phyloP scores from a whole-genome alignment of 352 stramenopile species.

The Thalassiosira delicatula region DNA sequence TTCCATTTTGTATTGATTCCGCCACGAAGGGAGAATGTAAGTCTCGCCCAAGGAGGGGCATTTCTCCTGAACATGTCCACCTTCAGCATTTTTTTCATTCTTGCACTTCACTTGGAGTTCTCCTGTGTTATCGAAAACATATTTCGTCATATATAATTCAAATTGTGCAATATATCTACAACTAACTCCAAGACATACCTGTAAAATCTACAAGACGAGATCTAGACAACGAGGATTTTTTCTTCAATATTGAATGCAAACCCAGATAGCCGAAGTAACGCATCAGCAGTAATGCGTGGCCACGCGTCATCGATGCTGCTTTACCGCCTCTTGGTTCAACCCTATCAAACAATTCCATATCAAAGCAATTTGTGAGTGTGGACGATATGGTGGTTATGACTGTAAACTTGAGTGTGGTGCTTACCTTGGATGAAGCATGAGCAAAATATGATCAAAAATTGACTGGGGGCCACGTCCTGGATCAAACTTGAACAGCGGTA shows the following conservation, averaged over 20 bases:
- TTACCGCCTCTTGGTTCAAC: conserved; percentile 56
- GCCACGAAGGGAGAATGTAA: conserved; percentile 65
- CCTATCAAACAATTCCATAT: conserved; percentile 8
- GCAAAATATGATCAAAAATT: conserved; percentile 85
- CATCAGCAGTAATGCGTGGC: conserved; percentile 83
- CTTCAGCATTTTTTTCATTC: conserved; percentile 31
- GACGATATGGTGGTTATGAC: not conserved
- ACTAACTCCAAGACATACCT: no score
- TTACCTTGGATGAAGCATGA: conserved; percentile 83
- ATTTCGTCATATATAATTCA: no score
- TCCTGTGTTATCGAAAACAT: no score
- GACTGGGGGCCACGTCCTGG: conserved; percentile 67
- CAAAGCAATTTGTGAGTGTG: not conserved
- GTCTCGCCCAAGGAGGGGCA: conserved; percentile 45
- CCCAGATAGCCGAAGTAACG: conserved; percentile 86
- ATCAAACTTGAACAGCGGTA: conserved; percentile 81
- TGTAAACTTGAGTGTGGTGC: not conserved
- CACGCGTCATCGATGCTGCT: conserved; percentile 76
- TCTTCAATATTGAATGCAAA: conserved; percentile 80
- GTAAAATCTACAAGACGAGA: conserved; percentile 83
- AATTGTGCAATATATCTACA: no score
- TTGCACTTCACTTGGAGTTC: conserved; percentile 76
- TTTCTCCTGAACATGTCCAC: conserved; percentile 43
- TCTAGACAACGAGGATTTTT: conserved; percentile 75
- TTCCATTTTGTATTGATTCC: conserved; percentile 70